These are phyloP conservation scores for Phytophthora crassamura DNA, from an alignment of 352 stramenopile genomes.

Conservation along the genomic window DNA sequence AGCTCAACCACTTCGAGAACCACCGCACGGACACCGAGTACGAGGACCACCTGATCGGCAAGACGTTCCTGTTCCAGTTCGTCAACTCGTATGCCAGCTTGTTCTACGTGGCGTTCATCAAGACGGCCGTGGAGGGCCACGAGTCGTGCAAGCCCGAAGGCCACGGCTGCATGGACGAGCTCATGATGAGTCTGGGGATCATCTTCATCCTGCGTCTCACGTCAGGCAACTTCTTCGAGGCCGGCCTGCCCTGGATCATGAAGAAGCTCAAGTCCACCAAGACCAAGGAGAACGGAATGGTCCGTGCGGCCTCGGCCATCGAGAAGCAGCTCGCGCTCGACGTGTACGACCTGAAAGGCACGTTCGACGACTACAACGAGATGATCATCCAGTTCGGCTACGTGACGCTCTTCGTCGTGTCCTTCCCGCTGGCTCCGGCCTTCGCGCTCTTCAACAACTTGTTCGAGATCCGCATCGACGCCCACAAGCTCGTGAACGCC, in stretches of 20 bases:
- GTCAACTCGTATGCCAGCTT: constrained; percentile 86
- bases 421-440: constrained; percentile 92
- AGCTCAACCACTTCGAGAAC: constrained; percentile 93
- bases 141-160: constrained; percentile 48
- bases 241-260: constrained; percentile 77
- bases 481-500: constrained; percentile 82
- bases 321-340: constrained; percentile 71
- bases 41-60: constrained; percentile 91
- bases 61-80: constrained; percentile 87
- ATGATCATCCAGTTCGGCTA: constrained; percentile 93
- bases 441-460: constrained; percentile 92
- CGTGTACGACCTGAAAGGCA: constrained; percentile 76
- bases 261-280: constrained; percentile 48
- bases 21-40: constrained; percentile 97
- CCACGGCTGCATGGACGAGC: constrained; percentile 77
- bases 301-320: constrained; percentile 53
- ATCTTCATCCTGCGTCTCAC: constrained; percentile 78
- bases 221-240: constrained; percentile 84
- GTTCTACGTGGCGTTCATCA: constrained; percentile 90
- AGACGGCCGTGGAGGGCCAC: constrained; percentile 57
- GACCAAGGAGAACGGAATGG: constrained; percentile 7
- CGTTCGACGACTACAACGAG: constrained; percentile 89
- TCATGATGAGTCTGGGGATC: constrained; percentile 78
- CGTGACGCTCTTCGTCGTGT: constrained; percentile 93
- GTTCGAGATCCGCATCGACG: constrained; percentile 93